A percentile compares a stretch with the other conserved stretches of the same genome.
Evolutionary conservation across 2,329 filamentous ascomycete species (phyloP).

Genomic region (Alternaria sp.): DNA sequence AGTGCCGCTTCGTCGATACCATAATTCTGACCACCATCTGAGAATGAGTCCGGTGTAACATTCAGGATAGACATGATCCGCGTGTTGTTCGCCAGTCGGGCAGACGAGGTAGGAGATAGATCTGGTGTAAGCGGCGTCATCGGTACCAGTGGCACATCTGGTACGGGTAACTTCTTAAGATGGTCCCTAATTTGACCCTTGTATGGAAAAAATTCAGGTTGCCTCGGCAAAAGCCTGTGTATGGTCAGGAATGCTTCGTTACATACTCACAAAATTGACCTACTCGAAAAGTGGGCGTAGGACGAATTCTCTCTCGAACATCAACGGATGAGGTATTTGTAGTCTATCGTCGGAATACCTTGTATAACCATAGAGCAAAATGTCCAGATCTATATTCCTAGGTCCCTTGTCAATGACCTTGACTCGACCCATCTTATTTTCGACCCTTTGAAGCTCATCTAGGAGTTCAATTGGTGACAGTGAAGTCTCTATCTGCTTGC

Average conservation of each 20-base stretch:
- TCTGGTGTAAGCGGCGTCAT: slow-evolving; percentile 51
- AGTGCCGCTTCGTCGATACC: slow-evolving; percentile 59
- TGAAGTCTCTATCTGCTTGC: slow-evolving; percentile 76
- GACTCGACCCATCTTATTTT: slow-evolving; percentile 77
- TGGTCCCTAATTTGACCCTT: slow-evolving; percentile 39
- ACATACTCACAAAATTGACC: slow-evolving; percentile 35
- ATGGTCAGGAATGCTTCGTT: slow-evolving; percentile 20
- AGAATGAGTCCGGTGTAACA: slow-evolving; percentile 95
- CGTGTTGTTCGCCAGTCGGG: slow-evolving; percentile 60
- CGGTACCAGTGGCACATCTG: slow-evolving; percentile 50
- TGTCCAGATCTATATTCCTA: slow-evolving; percentile 92
- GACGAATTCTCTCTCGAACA: slow-evolving; percentile 93
- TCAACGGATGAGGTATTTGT: slow-evolving; percentile 83
- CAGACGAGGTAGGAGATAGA: slow-evolving; percentile 38
- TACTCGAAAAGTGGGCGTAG: slow-evolving; percentile 84
- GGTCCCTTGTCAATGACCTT: slow-evolving; percentile 94
- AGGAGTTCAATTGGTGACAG: slow-evolving; percentile 78
- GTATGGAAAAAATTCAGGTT: slow-evolving; percentile 57
- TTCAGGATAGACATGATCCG: slow-evolving; percentile 95
- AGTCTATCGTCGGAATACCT: slow-evolving; percentile 74
- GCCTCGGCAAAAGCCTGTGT: slow-evolving; percentile 39
- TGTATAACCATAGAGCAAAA: slow-evolving; percentile 79
- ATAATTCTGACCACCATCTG: slow-evolving; percentile 75
- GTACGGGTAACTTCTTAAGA: slow-evolving; percentile 49
- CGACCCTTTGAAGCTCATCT: slow-evolving; percentile 83